phyloP scores from a whole-genome alignment of 805 yeast genomes.

The Brettanomyces anomalus region DNA sequence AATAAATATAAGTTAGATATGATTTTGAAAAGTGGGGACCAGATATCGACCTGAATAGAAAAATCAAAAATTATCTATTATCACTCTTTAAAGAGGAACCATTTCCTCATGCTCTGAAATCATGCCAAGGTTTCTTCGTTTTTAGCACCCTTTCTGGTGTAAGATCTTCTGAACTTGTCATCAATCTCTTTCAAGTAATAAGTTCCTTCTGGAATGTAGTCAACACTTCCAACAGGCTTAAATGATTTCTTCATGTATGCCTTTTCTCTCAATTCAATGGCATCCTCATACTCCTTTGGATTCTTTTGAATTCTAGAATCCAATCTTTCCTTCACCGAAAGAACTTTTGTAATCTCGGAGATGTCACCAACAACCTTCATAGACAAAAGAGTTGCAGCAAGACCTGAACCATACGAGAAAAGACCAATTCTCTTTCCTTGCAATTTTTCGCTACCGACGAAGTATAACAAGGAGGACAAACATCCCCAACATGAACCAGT shows the following conservation, averaged over 20 bases:
- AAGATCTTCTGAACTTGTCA: slow-evolving; percentile 80
- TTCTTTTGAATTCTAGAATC: slow-evolving; percentile 54
- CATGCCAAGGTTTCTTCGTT: slow-evolving; percentile 27
- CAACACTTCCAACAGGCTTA: slow-evolving; percentile 74
- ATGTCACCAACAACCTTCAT: slow-evolving; percentile 77
- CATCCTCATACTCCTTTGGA: slow-evolving; percentile 76
- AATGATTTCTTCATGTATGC: slow-evolving; percentile 76
- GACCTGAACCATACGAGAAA: slow-evolving; percentile 97
- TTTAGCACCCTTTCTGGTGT: slow-evolving; percentile 19
- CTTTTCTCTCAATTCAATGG: slow-evolving; percentile 78
- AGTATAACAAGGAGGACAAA: slow-evolving; percentile 70
- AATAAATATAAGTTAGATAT: slow-evolving; percentile 1
- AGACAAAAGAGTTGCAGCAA: slow-evolving; percentile 85
- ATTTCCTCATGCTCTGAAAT: slow-evolving; percentile 36
- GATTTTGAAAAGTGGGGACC: not conserved
- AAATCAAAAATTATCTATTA: not conserved
- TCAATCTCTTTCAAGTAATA: slow-evolving; percentile 80
- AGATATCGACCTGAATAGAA: not conserved
- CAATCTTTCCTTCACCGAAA: slow-evolving; percentile 63
- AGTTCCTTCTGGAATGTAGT: slow-evolving; percentile 61
- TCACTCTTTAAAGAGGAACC: not conserved
- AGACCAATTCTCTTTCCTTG: slow-evolving; percentile 82
- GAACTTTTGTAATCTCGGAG: slow-evolving; percentile 48
- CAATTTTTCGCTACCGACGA: slow-evolving; percentile 63
- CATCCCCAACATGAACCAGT: slow-evolving; percentile 90